Conservation (phyloP, 1,139 yeast species). For the Yamadazyma atmosphaerica region DNA sequence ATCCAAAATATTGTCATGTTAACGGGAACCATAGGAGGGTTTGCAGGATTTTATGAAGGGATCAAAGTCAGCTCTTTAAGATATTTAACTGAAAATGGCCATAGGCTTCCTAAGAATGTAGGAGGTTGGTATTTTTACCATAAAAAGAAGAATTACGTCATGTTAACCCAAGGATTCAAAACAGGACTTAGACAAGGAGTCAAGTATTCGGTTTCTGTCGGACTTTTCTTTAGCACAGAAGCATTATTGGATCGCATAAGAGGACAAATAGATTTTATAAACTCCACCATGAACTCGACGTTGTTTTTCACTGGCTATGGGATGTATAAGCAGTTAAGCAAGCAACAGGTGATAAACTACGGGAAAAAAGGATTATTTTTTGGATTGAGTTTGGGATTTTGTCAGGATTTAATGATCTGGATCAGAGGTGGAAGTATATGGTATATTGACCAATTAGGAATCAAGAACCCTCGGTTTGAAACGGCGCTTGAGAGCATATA, state of each 20-base stretch:
- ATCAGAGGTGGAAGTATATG: slow-evolving; percentile 63
- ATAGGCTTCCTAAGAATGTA: slow-evolving; percentile 71
- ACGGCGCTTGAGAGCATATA: neutral
- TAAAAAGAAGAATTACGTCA: slow-evolving; percentile 77
- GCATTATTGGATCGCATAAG: slow-evolving; percentile 56
- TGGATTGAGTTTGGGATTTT: slow-evolving; percentile 61
- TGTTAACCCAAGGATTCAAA: slow-evolving; percentile 55
- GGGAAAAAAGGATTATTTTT: slow-evolving; percentile 54
- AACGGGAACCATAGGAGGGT: slow-evolving; percentile 56
- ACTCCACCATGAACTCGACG: slow-evolving; percentile 56
- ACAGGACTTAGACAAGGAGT: slow-evolving; percentile 43
- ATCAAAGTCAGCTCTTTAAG: slow-evolving; percentile 55
- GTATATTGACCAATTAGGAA: slow-evolving; percentile 44
- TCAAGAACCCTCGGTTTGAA: slow-evolving; percentile 5
- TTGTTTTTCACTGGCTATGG: slow-evolving; percentile 56
- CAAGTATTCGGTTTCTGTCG: slow-evolving; percentile 49
- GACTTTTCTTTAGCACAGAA: slow-evolving; percentile 60
- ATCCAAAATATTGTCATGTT: slow-evolving; percentile 31
- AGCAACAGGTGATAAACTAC: slow-evolving; percentile 48
- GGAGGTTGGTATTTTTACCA: slow-evolving; percentile 93
- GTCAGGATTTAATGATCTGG: slow-evolving; percentile 63
- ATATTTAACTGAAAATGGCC: slow-evolving; percentile 80
- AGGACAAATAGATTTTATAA: slow-evolving; percentile 54
- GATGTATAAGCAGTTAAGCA: slow-evolving; percentile 40
- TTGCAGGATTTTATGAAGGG: slow-evolving; percentile 66